Evolutionary conservation across 177 flowering plant species (phyloP).

Genomic region (Tripterygium wilfordii): DNA sequence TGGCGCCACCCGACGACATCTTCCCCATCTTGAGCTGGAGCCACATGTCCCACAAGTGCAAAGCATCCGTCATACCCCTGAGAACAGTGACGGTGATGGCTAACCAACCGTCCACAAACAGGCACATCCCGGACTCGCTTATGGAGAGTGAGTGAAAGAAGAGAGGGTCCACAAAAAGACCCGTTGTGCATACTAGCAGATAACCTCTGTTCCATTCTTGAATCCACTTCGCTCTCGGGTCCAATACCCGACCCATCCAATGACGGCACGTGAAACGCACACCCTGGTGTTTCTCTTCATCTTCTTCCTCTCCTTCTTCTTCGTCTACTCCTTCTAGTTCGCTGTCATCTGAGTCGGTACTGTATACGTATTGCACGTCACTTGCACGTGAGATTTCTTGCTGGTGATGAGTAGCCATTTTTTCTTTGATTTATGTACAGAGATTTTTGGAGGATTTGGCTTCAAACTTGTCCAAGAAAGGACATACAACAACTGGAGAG

Average conservation of each 20-base stretch:
- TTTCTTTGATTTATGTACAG: too few species aligned
- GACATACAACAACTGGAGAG: constrained; percentile 14
- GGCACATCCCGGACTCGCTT: constrained; percentile 71
- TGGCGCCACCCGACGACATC: constrained; percentile 8
- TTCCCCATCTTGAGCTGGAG: constrained; percentile 58
- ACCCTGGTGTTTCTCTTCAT: constrained; percentile 12
- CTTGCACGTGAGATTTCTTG: constrained; percentile 18
- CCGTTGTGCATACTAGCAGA: constrained; percentile 66
- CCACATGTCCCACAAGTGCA: constrained; percentile 92
- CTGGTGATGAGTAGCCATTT: constrained; percentile 19
- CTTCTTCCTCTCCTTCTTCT: constrained; percentile 13
- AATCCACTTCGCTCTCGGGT: constrained; percentile 64
- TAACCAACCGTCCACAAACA: constrained; percentile 92
- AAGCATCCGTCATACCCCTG: constrained; percentile 79
- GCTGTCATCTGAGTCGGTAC: constrained; percentile 5
- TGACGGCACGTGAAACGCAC: constrained; percentile 3
- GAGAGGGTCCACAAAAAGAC: constrained; percentile 82
- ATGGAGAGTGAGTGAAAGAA: constrained; percentile 86
- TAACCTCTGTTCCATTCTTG: constrained; percentile 84
- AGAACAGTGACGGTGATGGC: constrained; percentile 76
- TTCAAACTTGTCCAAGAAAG: background rate
- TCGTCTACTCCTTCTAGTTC: constrained; percentile 4
- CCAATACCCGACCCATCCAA: constrained; percentile 24
- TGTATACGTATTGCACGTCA: constrained; percentile 4
- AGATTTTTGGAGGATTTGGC: background rate